Conservation (phyloP, 2,329 filamentous ascomycete species). For the Ophiosphaerella herpotricha region DNA sequence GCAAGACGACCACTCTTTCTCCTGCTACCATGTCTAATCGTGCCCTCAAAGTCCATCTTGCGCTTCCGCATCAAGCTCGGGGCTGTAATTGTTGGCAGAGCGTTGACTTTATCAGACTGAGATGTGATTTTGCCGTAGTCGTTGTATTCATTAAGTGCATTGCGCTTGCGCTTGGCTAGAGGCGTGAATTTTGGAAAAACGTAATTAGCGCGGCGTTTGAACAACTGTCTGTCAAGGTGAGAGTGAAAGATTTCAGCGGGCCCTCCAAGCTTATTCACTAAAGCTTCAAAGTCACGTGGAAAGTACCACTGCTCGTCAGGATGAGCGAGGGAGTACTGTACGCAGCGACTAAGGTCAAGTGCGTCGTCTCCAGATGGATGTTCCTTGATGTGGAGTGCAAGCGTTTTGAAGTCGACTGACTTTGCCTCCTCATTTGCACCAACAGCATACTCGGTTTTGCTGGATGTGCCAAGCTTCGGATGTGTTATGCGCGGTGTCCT, state of each 20-base stretch:
- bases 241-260: constrained; percentile 11
- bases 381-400: constrained; percentile 25
- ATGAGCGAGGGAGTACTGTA: constrained; percentile 26
- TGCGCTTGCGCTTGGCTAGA: not conserved
- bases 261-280: constrained; percentile 27
- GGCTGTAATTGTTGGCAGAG: not conserved
- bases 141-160: not conserved
- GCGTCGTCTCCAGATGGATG: constrained; percentile 30
- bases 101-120: not conserved
- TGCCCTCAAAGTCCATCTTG: constrained; percentile 1
- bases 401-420: constrained; percentile 26
- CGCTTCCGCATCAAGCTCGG: constrained; percentile 5
- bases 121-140: not conserved
- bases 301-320: constrained; percentile 29
- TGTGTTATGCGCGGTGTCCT: constrained; percentile 19
- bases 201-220: constrained; percentile 16
- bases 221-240: constrained; percentile 24
- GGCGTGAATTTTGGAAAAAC: not conserved
- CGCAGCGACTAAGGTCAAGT: constrained; percentile 34
- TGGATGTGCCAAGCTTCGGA: constrained; percentile 9
- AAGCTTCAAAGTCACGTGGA: constrained; percentile 22
- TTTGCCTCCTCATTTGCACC: constrained; percentile 5
- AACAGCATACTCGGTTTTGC: not conserved
- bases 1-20: constrained; percentile 14
- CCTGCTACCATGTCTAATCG: not conserved